Evolutionary conservation across 1,284 basidiomycete species (phyloP), one percentile per base, ranked within the genome.

Genomic region (Athelia sp.): DNA sequence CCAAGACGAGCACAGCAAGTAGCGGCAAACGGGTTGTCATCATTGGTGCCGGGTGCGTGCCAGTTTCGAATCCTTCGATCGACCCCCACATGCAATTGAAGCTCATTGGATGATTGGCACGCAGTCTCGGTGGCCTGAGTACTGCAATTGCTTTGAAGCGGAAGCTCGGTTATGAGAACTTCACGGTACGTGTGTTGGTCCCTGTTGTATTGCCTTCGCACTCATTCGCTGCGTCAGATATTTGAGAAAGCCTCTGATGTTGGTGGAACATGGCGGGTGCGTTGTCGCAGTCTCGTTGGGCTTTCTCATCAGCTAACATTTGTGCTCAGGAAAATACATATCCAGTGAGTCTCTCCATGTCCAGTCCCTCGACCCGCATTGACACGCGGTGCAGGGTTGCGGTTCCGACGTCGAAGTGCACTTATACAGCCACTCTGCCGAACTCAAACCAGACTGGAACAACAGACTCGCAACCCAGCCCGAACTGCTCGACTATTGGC

Each of bases 1-100:
- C 6, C 26, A 29, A 29, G 26, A 29, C 26, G 13, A 4, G 26
- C 26, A 29, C 4, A 29, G 26, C n/a, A n/a, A n/a, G 26, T 13
- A 29, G 26, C 26, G 36, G 36, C 36, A 52, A 64, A n/a, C 59
- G 56, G 47, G 56, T 70, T 6, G 59, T 63, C 2, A 66, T 72
- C 24, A 62, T 72, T 40, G 71, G 71, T 15, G 65, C 69, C 43
- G 71, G 71, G 71, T 72, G 44, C 46, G 68, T 56, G 38, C 38
- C 36, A 34, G n/a, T 11, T 34, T 34, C 32, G 11, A 34, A n/a
- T n/a, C n/a, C n/a, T n/a, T n/a, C n/a, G n/a, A n/a, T n/a, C n/a
- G n/a, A n/a, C n/a, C n/a, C n/a, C 26, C 6, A 13, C 26, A 29
- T 29, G 26, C 26, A 6, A 29, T 13, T 29, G 26, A 4, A 29